These are phyloP conservation scores for Ailanthus altissimus DNA, from an alignment of 345 rosid genomes.

Conservation along the genomic window DNA sequence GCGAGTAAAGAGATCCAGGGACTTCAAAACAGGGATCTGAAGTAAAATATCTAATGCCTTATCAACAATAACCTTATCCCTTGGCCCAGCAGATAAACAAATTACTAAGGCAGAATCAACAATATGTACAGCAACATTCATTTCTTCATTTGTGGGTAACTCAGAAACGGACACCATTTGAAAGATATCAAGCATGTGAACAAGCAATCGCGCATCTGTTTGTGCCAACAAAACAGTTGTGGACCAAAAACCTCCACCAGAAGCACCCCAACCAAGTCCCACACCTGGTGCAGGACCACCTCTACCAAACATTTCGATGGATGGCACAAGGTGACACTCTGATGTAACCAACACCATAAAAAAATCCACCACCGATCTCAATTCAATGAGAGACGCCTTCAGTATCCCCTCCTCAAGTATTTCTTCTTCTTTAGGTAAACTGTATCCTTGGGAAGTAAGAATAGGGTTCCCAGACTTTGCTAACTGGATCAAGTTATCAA, in stretches of 20 bases:
- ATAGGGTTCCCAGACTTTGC: conserved; percentile 41
- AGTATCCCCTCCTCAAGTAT: conserved; percentile 67
- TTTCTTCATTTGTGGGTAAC: conserved; percentile 35
- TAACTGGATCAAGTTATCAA: conserved; percentile 61
- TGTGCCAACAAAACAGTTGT: conserved; percentile 59
- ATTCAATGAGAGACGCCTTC: conserved; percentile 47
- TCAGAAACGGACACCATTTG: conserved; percentile 28
- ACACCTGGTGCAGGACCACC: conserved; percentile 94
- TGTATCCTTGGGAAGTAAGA: conserved; percentile 38
- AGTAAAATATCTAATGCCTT: conserved; percentile 64
- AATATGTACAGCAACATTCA: conserved; percentile 32
- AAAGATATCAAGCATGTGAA: conserved; percentile 53
- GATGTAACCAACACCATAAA: conserved; percentile 52
- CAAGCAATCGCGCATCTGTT: conserved; percentile 59
- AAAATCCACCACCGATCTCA: conserved; percentile 45
- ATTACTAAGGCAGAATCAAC: conserved; percentile 58
- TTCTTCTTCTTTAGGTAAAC: conserved; percentile 50
- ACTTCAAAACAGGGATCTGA: conserved; percentile 55
- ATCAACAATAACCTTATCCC: conserved; percentile 56
- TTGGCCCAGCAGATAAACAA: conserved; percentile 68
- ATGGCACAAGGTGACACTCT: conserved; percentile 62
- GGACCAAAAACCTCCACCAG: conserved; percentile 93
- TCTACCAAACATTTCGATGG: conserved; percentile 76
- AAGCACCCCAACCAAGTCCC: conserved; percentile 93
- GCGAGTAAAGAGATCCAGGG: conserved; percentile 41